phyloP scores from a whole-genome alignment of 2,329 filamentous ascomycete species.

The Cordyceps javanica region DNA sequence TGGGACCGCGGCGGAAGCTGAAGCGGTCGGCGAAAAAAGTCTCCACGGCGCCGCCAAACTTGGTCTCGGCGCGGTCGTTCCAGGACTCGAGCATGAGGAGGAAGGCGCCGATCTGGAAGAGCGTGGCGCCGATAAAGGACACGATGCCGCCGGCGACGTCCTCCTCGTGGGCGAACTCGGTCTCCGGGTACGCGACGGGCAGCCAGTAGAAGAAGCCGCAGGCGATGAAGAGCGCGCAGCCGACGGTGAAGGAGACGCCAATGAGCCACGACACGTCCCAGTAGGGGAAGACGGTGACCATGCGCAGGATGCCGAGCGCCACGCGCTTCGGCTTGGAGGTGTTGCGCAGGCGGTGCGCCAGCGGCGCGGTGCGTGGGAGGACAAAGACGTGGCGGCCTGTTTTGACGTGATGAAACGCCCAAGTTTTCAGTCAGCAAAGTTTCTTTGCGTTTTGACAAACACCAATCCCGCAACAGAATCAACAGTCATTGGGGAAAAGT shows the following conservation, averaged over 20 bases:
- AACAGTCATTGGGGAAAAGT: too few species aligned
- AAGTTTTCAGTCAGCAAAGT: too few species aligned
- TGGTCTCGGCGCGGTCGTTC: constrained; percentile 50
- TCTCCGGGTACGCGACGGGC: constrained; percentile 45
- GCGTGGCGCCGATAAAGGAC: constrained; percentile 53
- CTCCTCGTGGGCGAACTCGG: constrained; percentile 46
- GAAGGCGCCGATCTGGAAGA: constrained; percentile 53
- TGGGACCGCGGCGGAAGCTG: background rate
- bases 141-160: constrained; percentile 45
- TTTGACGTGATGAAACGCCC: too few species aligned
- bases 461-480: too few species aligned
- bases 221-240: constrained; percentile 18
- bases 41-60: constrained; percentile 56
- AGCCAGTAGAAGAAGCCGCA: constrained; percentile 50
- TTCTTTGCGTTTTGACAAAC: too few species aligned
- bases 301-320: constrained; percentile 16
- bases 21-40: constrained; percentile 18
- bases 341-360: constrained; percentile 12
- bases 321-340: constrained; percentile 10
- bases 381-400: constrained; percentile 15
- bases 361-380: constrained; percentile 14
- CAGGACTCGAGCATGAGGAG: constrained; percentile 54
- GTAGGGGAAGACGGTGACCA: constrained; percentile 18
- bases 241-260: constrained; percentile 18
- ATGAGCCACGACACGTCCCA: constrained; percentile 20